A percentile compares a stretch with the other conserved stretches of the same genome.
Evolutionary conservation across 139 green algal genomes (phyloP).

Genomic region (Tetradesmus obliquus): DNA sequence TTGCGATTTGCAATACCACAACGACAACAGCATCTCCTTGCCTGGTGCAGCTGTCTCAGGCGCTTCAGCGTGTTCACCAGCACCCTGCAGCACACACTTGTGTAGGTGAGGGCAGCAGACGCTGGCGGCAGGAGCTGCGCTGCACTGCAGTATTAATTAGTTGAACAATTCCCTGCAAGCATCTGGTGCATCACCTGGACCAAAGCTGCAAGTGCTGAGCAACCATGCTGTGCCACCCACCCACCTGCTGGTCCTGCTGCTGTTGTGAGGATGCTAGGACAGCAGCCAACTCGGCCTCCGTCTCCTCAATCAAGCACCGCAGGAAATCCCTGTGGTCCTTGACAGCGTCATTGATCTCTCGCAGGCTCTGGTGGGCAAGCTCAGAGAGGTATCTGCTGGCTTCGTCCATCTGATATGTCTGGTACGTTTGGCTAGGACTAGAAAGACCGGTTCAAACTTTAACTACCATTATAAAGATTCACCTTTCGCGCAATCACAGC

Average conservation of each 20-base stretch:
- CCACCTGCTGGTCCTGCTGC: constrained; percentile 9
- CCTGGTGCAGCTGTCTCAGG: not conserved
- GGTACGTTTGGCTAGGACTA: not conserved
- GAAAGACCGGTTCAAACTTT: too few species aligned
- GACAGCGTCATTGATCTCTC: not conserved
- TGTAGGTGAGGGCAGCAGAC: not conserved
- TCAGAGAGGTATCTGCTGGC: not conserved
- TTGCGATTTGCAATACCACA: too few species aligned
- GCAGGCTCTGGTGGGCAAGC: not conserved
- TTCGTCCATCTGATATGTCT: not conserved
- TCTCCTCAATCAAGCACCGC: not conserved
- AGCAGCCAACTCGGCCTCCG: not conserved
- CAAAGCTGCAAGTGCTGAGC: not conserved
- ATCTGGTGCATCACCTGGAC: not conserved
- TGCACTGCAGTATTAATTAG: not conserved
- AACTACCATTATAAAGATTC: too few species aligned
- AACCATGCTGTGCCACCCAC: not conserved
- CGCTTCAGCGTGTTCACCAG: not conserved
- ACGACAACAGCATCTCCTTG: not conserved
- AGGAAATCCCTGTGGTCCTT: not conserved
- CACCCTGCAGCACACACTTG: not conserved
- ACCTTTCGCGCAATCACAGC: not conserved
- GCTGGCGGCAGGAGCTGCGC: not conserved
- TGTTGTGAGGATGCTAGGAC: not conserved
- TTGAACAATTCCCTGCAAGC: too few species aligned